phyloP scores from a whole-genome alignment of 345 rosid genomes.

The Salix udensis region DNA sequence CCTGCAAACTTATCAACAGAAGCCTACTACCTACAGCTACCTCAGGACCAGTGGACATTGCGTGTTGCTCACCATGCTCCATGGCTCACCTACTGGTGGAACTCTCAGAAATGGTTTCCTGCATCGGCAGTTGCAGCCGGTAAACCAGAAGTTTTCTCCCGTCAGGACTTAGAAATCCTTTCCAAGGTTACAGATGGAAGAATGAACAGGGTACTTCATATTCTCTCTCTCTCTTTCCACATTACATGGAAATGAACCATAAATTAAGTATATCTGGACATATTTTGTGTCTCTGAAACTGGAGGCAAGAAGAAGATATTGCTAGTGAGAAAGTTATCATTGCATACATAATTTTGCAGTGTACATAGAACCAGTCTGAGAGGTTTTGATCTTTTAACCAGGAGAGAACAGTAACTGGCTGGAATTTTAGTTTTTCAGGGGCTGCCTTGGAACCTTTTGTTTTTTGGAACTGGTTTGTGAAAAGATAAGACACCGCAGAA shows the following conservation, averaged over 20 bases:
- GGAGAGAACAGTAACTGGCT: background rate
- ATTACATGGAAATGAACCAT: background rate
- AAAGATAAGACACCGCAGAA: background rate
- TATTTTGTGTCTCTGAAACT: background rate
- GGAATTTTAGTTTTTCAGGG: background rate
- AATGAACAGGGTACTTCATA: background rate
- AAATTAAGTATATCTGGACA: background rate
- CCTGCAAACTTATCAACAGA: slow-evolving; percentile 21
- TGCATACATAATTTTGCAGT: background rate
- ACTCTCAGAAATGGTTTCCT: slow-evolving; percentile 22
- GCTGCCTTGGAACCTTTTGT: background rate
- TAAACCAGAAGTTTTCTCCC: background rate
- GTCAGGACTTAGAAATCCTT: slow-evolving; percentile 11
- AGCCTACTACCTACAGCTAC: slow-evolving; percentile 4
- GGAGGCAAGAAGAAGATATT: background rate
- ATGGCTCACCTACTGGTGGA: slow-evolving; percentile 28
- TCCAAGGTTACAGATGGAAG: background rate
- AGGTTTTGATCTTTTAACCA: background rate
- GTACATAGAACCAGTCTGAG: background rate
- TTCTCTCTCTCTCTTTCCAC: background rate
- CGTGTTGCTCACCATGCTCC: slow-evolving; percentile 22
- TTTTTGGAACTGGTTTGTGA: background rate
- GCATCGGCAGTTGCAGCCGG: background rate
- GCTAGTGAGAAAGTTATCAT: background rate
- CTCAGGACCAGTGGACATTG: slow-evolving; percentile 16